Conservation (phyloP, 768 basidiomycete genomes). For the Lanmaoa pseudosensibilis region DNA sequence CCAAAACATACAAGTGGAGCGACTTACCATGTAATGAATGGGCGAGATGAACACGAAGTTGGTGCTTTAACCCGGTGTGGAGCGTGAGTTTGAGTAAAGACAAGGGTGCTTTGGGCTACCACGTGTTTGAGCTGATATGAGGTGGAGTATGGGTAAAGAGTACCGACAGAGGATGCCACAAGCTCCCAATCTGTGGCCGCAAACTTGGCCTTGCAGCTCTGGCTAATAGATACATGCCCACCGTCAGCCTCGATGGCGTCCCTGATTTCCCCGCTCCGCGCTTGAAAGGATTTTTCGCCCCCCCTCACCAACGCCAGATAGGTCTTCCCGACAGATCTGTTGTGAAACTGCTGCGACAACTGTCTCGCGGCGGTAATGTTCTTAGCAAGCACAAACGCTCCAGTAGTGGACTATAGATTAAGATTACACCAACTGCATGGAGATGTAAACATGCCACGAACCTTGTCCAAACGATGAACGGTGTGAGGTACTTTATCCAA, state of each 20-base stretch:
- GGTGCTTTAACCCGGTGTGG: slow-evolving; percentile 67
- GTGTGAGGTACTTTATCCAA: slow-evolving; percentile 42
- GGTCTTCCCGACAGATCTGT: slow-evolving; percentile 49
- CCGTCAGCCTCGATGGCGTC: slow-evolving; percentile 39
- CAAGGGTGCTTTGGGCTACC: slow-evolving; percentile 44
- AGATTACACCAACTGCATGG: not conserved
- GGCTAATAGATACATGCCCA: slow-evolving; percentile 43
- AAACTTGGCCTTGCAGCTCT: slow-evolving; percentile 35
- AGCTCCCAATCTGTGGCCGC: slow-evolving; percentile 54
- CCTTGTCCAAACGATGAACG: slow-evolving; percentile 71
- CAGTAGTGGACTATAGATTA: slow-evolving; percentile 54
- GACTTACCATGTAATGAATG: slow-evolving; percentile 47
- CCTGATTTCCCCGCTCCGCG: slow-evolving; percentile 43
- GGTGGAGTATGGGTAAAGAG: slow-evolving; percentile 10
- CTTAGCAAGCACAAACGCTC: slow-evolving; percentile 56
- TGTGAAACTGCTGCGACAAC: slow-evolving; percentile 56
- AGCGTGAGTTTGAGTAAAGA: slow-evolving; percentile 57
- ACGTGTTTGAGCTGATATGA: slow-evolving; percentile 28
- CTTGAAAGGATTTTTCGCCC: slow-evolving; percentile 45
- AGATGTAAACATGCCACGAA: slow-evolving; percentile 19
- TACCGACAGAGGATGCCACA: slow-evolving; percentile 56
- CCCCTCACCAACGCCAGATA: slow-evolving; percentile 67
- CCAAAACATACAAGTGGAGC: not conserved
- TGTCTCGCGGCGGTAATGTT: slow-evolving; percentile 43
- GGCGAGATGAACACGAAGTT: slow-evolving; percentile 66